These are phyloP conservation scores for Venturia oleaginea DNA, from an alignment of 2,329 filamentous ascomycete genomes.

Conservation along the genomic window DNA sequence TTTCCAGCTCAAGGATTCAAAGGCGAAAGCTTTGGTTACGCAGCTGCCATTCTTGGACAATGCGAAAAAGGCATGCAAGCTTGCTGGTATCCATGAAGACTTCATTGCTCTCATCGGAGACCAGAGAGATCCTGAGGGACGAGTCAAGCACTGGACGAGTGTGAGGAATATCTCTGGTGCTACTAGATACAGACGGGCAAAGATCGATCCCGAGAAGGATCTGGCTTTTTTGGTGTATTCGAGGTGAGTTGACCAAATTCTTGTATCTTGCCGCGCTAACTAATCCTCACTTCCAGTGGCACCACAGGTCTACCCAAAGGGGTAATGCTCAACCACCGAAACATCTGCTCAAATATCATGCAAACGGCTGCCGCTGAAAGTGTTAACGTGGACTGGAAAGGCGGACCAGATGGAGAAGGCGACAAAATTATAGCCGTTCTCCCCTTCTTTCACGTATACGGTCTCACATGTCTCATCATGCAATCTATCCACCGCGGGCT, in stretches of 20 bases:
- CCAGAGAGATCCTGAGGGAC: slow-evolving; percentile 47
- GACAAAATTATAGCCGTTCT: slow-evolving; percentile 15
- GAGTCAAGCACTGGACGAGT: slow-evolving; percentile 62
- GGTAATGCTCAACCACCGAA: slow-evolving; percentile 75
- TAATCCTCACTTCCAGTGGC: slow-evolving; percentile 49
- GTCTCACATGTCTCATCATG: slow-evolving; percentile 67
- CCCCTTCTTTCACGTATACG: slow-evolving; percentile 16
- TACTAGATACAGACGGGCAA: slow-evolving; percentile 49
- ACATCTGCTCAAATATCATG: slow-evolving; percentile 57
- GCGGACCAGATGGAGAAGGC: slow-evolving; percentile 38
- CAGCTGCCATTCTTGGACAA: slow-evolving; percentile 57
- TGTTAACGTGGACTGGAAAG: slow-evolving; percentile 47
- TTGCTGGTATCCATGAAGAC: slow-evolving; percentile 61
- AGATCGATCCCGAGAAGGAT: slow-evolving; percentile 60
- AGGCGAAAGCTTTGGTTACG: slow-evolving; percentile 66
- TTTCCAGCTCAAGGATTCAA: slow-evolving; percentile 72
- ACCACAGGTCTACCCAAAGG: slow-evolving; percentile 90
- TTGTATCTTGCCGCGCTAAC: background rate
- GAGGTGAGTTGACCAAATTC: background rate
- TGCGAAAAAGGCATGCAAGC: slow-evolving; percentile 58
- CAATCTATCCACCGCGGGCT: slow-evolving; percentile 57
- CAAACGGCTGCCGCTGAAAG: slow-evolving; percentile 44
- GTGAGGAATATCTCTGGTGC: slow-evolving; percentile 56
- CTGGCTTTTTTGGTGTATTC: slow-evolving; percentile 80
- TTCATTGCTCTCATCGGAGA: slow-evolving; percentile 71